Conservation (phyloP, 1,284 basidiomycete species). For the Ustanciosporium gigantosporum region DNA sequence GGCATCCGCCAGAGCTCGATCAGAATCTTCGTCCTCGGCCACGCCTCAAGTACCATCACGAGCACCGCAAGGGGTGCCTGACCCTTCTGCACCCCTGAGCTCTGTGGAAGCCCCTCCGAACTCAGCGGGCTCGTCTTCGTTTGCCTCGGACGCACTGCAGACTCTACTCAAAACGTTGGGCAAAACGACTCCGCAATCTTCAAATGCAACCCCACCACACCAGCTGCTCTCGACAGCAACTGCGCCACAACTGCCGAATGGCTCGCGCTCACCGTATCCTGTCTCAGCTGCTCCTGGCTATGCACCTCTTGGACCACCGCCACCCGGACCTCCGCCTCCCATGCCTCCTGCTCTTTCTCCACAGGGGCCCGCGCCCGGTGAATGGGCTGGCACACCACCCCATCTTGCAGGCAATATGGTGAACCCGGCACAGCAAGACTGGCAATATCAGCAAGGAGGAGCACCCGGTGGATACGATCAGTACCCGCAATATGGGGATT, state of each 20-base stretch:
- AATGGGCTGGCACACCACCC: too few relatives aligned
- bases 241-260: background rate
- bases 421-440: background rate
- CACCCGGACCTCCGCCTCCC: background rate
- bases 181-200: conserved; percentile 10
- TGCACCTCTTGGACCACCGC: too few relatives aligned
- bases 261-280: too few relatives aligned
- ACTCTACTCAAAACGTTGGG: conserved; percentile 25
- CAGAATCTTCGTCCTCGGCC: background rate
- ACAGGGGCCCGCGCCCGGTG: too few relatives aligned
- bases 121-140: background rate
- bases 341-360: background rate
- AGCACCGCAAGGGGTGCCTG: background rate
- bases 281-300: too few relatives aligned
- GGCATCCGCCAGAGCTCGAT: background rate
- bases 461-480: too few relatives aligned
- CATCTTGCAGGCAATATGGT: too few relatives aligned
- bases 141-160: conserved; percentile 26
- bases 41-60: too few relatives aligned
- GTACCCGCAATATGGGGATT: background rate
- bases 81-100: background rate
- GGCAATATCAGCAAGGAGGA: background rate
- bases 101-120: background rate
- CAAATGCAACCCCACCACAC: background rate
- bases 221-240: background rate